Conservation (phyloP, 2,329 filamentous ascomycete species). For the Didymella lethalis region DNA sequence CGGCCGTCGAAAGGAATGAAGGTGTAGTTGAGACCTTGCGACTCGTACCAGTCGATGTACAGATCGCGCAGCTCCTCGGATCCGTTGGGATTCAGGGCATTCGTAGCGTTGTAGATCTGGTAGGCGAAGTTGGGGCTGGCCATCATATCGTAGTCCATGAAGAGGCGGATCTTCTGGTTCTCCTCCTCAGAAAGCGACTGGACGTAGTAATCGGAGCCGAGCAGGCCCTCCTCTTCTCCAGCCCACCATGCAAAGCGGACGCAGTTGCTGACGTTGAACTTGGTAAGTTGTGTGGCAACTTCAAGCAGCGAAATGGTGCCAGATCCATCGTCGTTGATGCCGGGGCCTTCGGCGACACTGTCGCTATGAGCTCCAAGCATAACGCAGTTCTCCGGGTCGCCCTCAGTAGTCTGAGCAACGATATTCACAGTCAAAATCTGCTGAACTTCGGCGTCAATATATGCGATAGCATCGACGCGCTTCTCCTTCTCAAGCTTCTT, state of each 20-base stretch:
- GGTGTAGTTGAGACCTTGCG: slow-evolving; percentile 48
- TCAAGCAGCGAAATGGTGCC: slow-evolving; percentile 52
- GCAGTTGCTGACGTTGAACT: slow-evolving; percentile 51
- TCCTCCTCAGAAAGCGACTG: slow-evolving; percentile 44
- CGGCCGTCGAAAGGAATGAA: slow-evolving; percentile 53
- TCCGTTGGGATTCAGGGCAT: slow-evolving; percentile 47
- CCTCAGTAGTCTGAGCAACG: slow-evolving; percentile 50
- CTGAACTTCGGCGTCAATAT: slow-evolving; percentile 58
- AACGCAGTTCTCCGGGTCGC: slow-evolving; percentile 51
- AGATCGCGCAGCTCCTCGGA: slow-evolving; percentile 49
- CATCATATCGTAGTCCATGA: slow-evolving; percentile 58
- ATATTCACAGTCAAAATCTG: slow-evolving; percentile 59
- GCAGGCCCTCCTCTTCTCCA: slow-evolving; percentile 52
- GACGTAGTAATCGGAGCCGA: slow-evolving; percentile 53
- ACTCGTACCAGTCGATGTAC: slow-evolving; percentile 51
- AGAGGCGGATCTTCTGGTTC: slow-evolving; percentile 52
- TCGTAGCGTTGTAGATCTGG: slow-evolving; percentile 53
- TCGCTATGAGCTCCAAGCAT: slow-evolving; percentile 54
- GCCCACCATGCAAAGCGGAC: slow-evolving; percentile 53
- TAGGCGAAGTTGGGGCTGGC: slow-evolving; percentile 51
- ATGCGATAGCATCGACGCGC: slow-evolving; percentile 53
- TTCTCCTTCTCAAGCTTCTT: slow-evolving; percentile 61
- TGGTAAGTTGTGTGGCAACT: slow-evolving; percentile 51
- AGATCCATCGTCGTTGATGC: slow-evolving; percentile 54
- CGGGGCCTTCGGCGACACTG: slow-evolving; percentile 52